Base-by-base conservation (phyloP, 495 filamentous ascomycete genomes). In the Aspergillus wentii region DNA sequence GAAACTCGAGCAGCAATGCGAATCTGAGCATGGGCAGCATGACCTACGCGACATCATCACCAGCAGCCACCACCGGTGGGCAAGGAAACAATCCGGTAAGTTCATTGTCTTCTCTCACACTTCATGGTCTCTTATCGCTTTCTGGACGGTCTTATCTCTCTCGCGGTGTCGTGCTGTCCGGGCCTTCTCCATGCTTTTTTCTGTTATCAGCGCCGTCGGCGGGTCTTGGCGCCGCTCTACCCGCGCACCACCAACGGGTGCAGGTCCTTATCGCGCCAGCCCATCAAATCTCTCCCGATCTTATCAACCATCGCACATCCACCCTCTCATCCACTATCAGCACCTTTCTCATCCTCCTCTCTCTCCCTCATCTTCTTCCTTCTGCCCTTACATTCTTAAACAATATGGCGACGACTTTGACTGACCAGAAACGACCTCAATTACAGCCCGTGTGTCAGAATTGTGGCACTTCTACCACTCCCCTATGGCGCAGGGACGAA, bases 381-480 rank as follows among this genome's bases (percentile, higher is more conserved):
- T 33, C 30, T 35, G 17, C 43, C 36, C 22, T 46, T 44, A 34
- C 26, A 20, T 34, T 42, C 21, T 40, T 21, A 30, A 32, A 46
- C 60, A 78, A 38, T 46, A 80, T 76, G 79, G 78, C 76, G 35
- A 69, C 69, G 17, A 69, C 62, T 27, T 57, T 75, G 52, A 59
- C 78, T 80, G 70, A 79, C 52, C 64, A 68, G 41, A 71, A 74
- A 51, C 68, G 62, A 46, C 59, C 72, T 44, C 71, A 76, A 59
- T 71, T 78, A 67, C 80, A 98, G 92, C 92, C 92, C 33, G 86
- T 90, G 42, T 99, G 92, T 59, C 88, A 94, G 60, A 99, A 99
- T 68, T 99, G 92, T 68, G 79, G 75, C 41, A 99, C 92, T 32
- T 92, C 86, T 6, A 96, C 89, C 34, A 97, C 92, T 25, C 92